These are phyloP conservation scores for Talaromyces nanjingensis DNA, from an alignment of 495 filamentous ascomycete species.

Conservation along the genomic window DNA sequence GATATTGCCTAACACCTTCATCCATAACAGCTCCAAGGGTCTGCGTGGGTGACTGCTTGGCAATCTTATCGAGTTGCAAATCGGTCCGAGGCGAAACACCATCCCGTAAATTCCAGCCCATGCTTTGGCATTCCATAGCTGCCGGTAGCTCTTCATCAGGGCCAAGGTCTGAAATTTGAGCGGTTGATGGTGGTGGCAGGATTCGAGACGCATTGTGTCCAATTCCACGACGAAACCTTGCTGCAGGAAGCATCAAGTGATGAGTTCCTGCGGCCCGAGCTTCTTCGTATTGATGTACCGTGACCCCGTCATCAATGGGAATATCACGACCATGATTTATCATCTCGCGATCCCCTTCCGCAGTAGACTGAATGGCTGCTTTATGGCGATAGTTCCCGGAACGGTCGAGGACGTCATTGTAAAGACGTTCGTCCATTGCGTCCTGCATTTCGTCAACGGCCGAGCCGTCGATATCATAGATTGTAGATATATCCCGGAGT, in stretches of 20 bases:
- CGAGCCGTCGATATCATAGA: slow-evolving; percentile 84
- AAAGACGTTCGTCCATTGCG: slow-evolving; percentile 76
- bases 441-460: slow-evolving; percentile 76
- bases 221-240: slow-evolving; percentile 35
- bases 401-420: slow-evolving; percentile 88
- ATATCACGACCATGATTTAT: slow-evolving; percentile 80
- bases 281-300: slow-evolving; percentile 64
- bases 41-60: slow-evolving; percentile 51
- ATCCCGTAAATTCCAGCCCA: slow-evolving; percentile 74
- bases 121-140: slow-evolving; percentile 59
- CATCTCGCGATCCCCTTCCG: slow-evolving; percentile 78
- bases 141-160: slow-evolving; percentile 58
- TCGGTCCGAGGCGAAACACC: slow-evolving; percentile 57
- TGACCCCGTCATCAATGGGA: slow-evolving; percentile 58
- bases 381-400: slow-evolving; percentile 84
- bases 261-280: slow-evolving; percentile 38
- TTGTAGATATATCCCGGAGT: slow-evolving; percentile 74
- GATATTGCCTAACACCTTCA: slow-evolving; percentile 80
- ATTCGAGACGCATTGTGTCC: slow-evolving; percentile 40
- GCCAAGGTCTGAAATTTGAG: slow-evolving; percentile 50
- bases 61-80: slow-evolving; percentile 64
- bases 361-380: slow-evolving; percentile 54
- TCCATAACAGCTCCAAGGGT: slow-evolving; percentile 87
- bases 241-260: slow-evolving; percentile 32
- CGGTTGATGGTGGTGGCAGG: slow-evolving; percentile 23